A percentile compares a stretch with the other conserved stretches of the same genome.
phyloP scores from a whole-genome alignment of 768 basidiomycete genomes.

The Leccinum ochraceum region DNA sequence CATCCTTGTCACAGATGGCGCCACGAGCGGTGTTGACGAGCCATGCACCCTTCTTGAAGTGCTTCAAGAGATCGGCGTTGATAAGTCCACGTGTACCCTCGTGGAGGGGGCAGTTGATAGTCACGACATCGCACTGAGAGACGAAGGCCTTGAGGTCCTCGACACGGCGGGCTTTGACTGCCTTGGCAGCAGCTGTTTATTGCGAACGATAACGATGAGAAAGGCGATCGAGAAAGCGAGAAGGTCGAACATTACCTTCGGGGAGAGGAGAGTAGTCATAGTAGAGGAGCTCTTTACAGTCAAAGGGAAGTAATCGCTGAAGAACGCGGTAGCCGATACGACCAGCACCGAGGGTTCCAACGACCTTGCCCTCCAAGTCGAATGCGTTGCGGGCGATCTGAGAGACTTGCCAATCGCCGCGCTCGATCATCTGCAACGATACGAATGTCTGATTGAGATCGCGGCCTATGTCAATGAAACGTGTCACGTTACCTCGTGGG shows the following conservation, averaged over 20 bases:
- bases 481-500: constrained; percentile 63
- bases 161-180: constrained; percentile 71
- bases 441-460: not conserved
- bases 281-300: constrained; percentile 89
- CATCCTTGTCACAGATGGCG: constrained; percentile 86
- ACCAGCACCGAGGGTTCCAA: constrained; percentile 86
- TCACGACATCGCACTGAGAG: constrained; percentile 71
- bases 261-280: constrained; percentile 82
- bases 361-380: constrained; percentile 89
- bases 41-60: constrained; percentile 93
- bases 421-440: constrained; percentile 65
- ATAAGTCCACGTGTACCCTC: constrained; percentile 80
- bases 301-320: constrained; percentile 77
- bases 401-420: constrained; percentile 87
- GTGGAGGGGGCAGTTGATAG: constrained; percentile 89
- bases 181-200: constrained; percentile 55
- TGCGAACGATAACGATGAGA: not conserved
- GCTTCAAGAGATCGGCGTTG: constrained; percentile 77
- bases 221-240: not conserved
- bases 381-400: constrained; percentile 80
- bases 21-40: constrained; percentile 94
- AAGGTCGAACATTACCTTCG: constrained; percentile 38
- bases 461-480: not conserved
- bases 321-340: constrained; percentile 87
- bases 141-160: constrained; percentile 70